Percentiles rank a stretch among this genome's conserved stretches.
These are phyloP conservation scores for Digitaria exilis DNA, from an alignment of 202 grass and related monocot genomes.

Conservation along the genomic window DNA sequence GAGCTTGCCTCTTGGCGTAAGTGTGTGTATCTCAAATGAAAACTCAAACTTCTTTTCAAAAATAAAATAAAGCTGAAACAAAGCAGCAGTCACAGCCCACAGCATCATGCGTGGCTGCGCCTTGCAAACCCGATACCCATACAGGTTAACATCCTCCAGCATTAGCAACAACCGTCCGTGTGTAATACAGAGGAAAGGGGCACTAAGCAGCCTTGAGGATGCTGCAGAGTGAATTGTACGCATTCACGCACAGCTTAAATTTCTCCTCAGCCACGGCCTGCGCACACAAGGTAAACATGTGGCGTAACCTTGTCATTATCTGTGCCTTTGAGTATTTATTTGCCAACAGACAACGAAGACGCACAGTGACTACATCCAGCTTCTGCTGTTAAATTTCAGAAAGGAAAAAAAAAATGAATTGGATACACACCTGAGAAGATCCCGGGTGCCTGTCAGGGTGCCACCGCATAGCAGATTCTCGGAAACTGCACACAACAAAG, in stretches of 20 bases:
- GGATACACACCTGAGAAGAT: slow-evolving; percentile 76
- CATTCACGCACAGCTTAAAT: slow-evolving; percentile 86
- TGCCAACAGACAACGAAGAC: not conserved
- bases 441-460: slow-evolving; percentile 90
- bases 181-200: too few species aligned
- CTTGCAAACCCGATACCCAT: too few species aligned
- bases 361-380: too few species aligned
- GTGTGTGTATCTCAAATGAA: not conserved
- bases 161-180: too few species aligned
- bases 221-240: slow-evolving; percentile 72
- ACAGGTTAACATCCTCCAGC: too few species aligned
- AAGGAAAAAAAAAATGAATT: not conserved
- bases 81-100: not conserved
- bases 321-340: not conserved
- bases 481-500: slow-evolving; percentile 51
- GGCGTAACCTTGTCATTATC: not conserved
- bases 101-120: not conserved
- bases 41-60: not conserved
- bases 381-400: not conserved
- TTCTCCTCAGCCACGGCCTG: slow-evolving; percentile 79
- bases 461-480: slow-evolving; percentile 82
- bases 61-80: not conserved
- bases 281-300: slow-evolving; percentile 30
- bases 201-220: slow-evolving; percentile 50
- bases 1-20: slow-evolving; percentile 12